phyloP scores from a whole-genome alignment of 768 basidiomycete species.

The Serendipita sp. region DNA sequence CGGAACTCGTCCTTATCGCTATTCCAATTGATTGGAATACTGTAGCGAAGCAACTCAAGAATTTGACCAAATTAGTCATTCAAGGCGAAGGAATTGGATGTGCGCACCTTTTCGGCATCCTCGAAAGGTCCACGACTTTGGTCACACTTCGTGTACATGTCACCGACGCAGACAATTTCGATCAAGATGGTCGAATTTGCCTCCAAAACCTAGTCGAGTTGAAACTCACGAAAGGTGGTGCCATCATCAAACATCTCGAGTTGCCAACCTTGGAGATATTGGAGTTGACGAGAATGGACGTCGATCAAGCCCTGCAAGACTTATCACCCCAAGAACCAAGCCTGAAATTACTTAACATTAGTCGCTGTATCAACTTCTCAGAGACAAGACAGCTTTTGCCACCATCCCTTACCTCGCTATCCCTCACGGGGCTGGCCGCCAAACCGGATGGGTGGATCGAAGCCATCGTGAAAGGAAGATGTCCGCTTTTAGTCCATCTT shows the following conservation, averaged over 20 bases:
- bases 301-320: background rate
- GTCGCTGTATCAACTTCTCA: too few relatives aligned
- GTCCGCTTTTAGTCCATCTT: too few relatives aligned
- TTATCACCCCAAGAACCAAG: background rate
- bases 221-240: background rate
- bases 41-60: background rate
- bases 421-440: too few relatives aligned
- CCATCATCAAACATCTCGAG: background rate
- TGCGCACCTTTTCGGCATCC: background rate
- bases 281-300: background rate
- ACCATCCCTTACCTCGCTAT: too few relatives aligned
- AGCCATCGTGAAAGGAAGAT: too few relatives aligned
- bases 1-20: background rate
- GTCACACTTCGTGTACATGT: background rate
- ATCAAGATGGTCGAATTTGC: background rate
- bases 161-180: background rate
- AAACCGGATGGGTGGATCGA: too few relatives aligned
- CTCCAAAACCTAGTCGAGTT: background rate
- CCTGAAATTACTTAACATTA: too few relatives aligned
- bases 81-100: too few relatives aligned
- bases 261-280: background rate
- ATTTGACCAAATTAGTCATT: background rate
- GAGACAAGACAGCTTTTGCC: too few relatives aligned
- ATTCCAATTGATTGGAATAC: background rate
- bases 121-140: background rate